Evolutionary conservation across 31 red algal species (phyloP).

Genomic region (Asparagopsis taxiformis): DNA sequence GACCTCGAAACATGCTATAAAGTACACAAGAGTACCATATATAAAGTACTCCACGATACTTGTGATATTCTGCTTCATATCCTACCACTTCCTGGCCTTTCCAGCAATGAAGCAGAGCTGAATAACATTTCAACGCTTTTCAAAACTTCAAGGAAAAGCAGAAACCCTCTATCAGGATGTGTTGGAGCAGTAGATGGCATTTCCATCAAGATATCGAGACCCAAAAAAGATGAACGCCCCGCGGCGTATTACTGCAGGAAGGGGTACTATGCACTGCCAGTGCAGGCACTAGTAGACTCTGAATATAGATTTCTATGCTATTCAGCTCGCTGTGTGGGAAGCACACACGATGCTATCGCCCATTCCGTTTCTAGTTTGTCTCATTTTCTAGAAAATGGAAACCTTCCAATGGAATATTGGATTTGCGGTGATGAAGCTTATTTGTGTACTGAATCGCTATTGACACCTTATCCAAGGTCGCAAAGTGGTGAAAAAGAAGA

Average conservation of each 20-base stretch:
- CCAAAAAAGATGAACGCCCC: not conserved
- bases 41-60: not conserved
- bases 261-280: conserved; percentile 3
- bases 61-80: not conserved
- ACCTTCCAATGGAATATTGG: not conserved
- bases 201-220: not conserved
- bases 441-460: conserved; percentile 16
- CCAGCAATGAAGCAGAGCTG: not conserved
- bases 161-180: not conserved
- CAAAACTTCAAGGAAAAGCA: not conserved
- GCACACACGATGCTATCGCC: conserved; percentile 11
- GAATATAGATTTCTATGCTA: conserved; percentile 1
- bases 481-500: conserved; percentile 1
- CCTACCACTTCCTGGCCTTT: not conserved
- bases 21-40: not conserved
- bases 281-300: conserved; percentile 6
- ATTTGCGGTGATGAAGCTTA: conserved; percentile 7
- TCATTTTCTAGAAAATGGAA: not conserved
- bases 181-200: not conserved
- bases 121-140: not conserved
- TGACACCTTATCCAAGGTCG: not conserved
- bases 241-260: not conserved
- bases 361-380: not conserved
- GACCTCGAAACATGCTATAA: not conserved
- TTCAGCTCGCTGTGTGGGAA: not conserved